These are phyloP conservation scores for Aegilops sharonensis DNA, from an alignment of 176 grass and related monocot genomes.

Conservation along the genomic window DNA sequence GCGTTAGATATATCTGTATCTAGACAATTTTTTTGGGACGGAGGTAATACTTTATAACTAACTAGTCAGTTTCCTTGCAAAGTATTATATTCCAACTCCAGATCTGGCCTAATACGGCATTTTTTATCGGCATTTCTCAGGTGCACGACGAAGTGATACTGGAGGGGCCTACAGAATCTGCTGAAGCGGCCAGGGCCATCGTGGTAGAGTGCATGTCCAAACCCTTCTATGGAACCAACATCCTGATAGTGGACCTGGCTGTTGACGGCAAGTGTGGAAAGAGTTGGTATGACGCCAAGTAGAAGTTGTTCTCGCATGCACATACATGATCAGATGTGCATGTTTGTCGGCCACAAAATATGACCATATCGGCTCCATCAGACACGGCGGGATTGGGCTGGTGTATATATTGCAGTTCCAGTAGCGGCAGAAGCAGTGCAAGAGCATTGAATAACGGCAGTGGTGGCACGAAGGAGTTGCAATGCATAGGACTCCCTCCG, in stretches of 20 bases:
- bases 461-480: background rate
- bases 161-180: conserved; percentile 74
- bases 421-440: background rate
- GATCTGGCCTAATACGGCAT: background rate
- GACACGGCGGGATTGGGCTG: background rate
- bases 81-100: background rate
- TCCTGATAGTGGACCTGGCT: conserved; percentile 66
- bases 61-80: background rate
- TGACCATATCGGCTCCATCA: background rate
- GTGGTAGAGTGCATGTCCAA: conserved; percentile 91
- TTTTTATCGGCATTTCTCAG: conserved; percentile 26
- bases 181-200: conserved; percentile 60
- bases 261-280: conserved; percentile 86
- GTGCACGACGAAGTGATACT: conserved; percentile 89
- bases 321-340: background rate
- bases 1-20: no score
- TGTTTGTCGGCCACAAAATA: background rate
- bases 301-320: background rate
- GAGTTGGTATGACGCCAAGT: conserved; percentile 90
- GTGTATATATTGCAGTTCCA: background rate
- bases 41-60: background rate
- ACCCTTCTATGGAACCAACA: conserved; percentile 71
- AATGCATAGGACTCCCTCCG: background rate
- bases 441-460: background rate
- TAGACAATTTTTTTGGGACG: no score